These are phyloP conservation scores for Didymosphaeria variabile DNA, from an alignment of 2,329 filamentous ascomycete species.

Conservation along the genomic window DNA sequence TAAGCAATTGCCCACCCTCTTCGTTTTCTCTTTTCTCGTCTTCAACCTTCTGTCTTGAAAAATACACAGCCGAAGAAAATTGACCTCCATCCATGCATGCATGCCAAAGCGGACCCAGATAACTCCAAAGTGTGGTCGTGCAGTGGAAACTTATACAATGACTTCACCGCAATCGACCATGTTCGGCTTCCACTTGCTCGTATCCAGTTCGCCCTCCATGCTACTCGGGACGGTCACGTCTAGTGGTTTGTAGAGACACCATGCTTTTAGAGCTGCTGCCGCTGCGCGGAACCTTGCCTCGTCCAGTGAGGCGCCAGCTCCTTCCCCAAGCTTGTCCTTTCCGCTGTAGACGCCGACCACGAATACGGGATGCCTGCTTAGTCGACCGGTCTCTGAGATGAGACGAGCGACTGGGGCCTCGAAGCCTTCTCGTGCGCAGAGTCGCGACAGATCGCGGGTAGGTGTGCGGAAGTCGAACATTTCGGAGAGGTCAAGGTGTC, in stretches of 20 bases:
- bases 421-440: slow-evolving; percentile 91
- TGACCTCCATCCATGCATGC: slow-evolving; percentile 14
- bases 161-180: slow-evolving; percentile 67
- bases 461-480: slow-evolving; percentile 88
- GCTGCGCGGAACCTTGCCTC: slow-evolving; percentile 81
- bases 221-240: slow-evolving; percentile 62
- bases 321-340: slow-evolving; percentile 90
- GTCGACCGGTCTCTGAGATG: slow-evolving; percentile 87
- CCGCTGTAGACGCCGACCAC: slow-evolving; percentile 95
- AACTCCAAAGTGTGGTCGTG: slow-evolving; percentile 32
- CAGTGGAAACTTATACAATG: slow-evolving; percentile 49
- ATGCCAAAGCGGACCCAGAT: slow-evolving; percentile 17
- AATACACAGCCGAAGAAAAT: slow-evolving; percentile 31
- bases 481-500: slow-evolving; percentile 76
- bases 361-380: slow-evolving; percentile 86
- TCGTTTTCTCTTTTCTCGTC: slow-evolving; percentile 10
- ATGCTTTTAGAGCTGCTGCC: slow-evolving; percentile 86
- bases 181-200: slow-evolving; percentile 61
- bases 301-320: slow-evolving; percentile 78
- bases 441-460: slow-evolving; percentile 79
- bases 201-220: slow-evolving; percentile 48
- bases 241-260: slow-evolving; percentile 92
- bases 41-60: slow-evolving; percentile 15
- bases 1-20: neutral
- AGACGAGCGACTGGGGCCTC: slow-evolving; percentile 86